Conservation (phyloP, 352 stramenopile genomes). For the Pythium aquatile region DNA sequence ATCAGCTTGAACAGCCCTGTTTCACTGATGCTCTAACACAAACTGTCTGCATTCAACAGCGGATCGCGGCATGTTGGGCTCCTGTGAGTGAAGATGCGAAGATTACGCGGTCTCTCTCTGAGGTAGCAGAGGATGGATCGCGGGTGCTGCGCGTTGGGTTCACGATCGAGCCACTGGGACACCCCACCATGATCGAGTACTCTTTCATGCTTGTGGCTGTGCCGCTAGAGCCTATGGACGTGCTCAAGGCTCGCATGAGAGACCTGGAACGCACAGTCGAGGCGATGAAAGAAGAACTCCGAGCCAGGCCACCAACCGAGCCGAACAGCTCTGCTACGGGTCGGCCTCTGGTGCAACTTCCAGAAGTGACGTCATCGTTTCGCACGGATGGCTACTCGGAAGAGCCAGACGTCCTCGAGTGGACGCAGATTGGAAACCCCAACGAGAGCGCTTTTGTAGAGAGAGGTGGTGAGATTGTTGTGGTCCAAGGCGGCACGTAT, state of each 20-base stretch:
- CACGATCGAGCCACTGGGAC: not conserved
- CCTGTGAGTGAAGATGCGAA: not conserved
- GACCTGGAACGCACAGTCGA: not conserved
- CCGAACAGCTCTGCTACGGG: no score
- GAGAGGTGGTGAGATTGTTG: no score
- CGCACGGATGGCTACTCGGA: no score
- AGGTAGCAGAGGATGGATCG: not conserved
- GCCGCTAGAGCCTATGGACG: not conserved
- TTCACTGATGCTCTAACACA: no score
- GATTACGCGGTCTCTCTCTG: not conserved
- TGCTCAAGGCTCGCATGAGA: not conserved
- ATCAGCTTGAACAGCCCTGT: no score
- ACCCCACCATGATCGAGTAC: not conserved
- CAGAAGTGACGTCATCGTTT: not conserved
- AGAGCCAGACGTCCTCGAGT: not conserved
- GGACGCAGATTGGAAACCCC: not conserved
- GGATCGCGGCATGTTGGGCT: not conserved
- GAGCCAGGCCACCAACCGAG: no score
- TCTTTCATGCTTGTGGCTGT: not conserved
- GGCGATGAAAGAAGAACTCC: not conserved
- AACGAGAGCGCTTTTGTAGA: not conserved
- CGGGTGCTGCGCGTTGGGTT: constrained; percentile 5
- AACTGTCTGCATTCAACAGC: not conserved
- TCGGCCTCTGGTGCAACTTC: not conserved
- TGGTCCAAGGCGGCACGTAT: not conserved